phyloP scores from a whole-genome alignment of 73 alveolate genomes.

The Urostyla sp. region DNA sequence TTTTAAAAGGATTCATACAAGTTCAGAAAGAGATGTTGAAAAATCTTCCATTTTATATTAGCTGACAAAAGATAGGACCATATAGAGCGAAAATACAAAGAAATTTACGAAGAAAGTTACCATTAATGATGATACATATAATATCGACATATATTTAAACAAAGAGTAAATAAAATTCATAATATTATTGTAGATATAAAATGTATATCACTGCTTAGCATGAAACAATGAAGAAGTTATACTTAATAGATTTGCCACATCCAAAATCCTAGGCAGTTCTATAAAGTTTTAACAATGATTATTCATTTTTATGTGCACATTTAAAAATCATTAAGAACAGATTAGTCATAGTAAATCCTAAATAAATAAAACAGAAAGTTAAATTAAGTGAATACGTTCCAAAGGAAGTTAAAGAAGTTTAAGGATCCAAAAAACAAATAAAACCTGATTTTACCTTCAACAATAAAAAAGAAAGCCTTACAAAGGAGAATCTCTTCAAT shows the following conservation, averaged over 20 bases:
- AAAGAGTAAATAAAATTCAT: not conserved
- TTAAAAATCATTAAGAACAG: slow-evolving; percentile 1
- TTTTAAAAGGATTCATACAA: not conserved
- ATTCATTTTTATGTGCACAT: not conserved
- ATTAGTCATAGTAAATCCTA: slow-evolving; percentile 25
- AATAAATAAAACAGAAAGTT: slow-evolving; percentile 17
- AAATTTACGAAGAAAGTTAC: not conserved
- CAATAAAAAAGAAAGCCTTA: too few relatives aligned
- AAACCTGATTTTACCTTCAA: too few relatives aligned
- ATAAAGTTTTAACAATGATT: not conserved
- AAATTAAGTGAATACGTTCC: too few relatives aligned
- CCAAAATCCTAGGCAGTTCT: slow-evolving; percentile 32
- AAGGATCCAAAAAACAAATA: too few relatives aligned
- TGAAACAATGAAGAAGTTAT: slow-evolving; percentile 10
- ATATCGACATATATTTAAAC: slow-evolving; percentile 13
- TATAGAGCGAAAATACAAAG: slow-evolving; percentile 4
- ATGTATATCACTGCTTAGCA: slow-evolving; percentile 17
- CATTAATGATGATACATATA: slow-evolving; percentile 13
- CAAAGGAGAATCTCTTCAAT: too few relatives aligned
- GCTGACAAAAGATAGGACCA: slow-evolving; percentile 3
- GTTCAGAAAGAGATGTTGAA: slow-evolving; percentile 31
- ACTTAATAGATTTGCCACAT: slow-evolving; percentile 26
- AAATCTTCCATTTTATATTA: too few relatives aligned
- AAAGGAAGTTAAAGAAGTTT: too few relatives aligned
- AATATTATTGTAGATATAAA: not conserved